Evolutionary conservation across 1,284 basidiomycete species (phyloP), one percentile per base, ranked within the genome.

Genomic region (Trametes polyzona): DNA sequence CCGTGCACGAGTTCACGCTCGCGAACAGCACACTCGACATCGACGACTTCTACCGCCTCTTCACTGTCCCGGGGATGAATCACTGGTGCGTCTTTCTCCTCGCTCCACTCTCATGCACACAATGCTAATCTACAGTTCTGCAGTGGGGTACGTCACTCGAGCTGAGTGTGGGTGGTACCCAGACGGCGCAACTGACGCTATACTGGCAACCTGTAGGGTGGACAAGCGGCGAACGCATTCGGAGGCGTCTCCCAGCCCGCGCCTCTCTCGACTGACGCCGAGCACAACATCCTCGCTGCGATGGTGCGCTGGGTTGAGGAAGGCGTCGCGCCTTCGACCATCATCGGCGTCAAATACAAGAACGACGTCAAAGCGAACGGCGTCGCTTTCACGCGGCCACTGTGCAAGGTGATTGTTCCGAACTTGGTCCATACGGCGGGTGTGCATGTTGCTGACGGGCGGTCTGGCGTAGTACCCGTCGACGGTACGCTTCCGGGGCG

Each of bases 1-100:
- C 66, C 35, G 69, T 76, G 43, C 59, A 65, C 39, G 59, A 66
- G 14, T 66, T 65, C 59, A 71, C 63, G 47, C 48, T 64, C 24
- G 59, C 64, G 16, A 49, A 67, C 32, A 64, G 61, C 41, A 52
- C 53, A 32, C 24, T 63, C 7, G 62, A 65, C 27, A 66, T 75
- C 19, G 67, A 72, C 49, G 66, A 72, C 33, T 73, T 70, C 61
- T 78, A 77, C 64, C 69, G 72, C 16, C 67, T 77, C 11, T 78
- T 77, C 63, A 65, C 73, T 19, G 70, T 78, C n/a, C 72, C 75
- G 0, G 78, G 76, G 0, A 78, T 78, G 76, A 64, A 61, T 11
- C 76, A 78, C 62, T 77, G 76, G 63, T 59, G 57, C 17, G 69
- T 55, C 27, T 8, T 7, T 2, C n/a, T 14, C 2, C 17, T 26